Evolutionary conservation across 129 eudicot species (phyloP).

Genomic region (Flaveria robusta): DNA sequence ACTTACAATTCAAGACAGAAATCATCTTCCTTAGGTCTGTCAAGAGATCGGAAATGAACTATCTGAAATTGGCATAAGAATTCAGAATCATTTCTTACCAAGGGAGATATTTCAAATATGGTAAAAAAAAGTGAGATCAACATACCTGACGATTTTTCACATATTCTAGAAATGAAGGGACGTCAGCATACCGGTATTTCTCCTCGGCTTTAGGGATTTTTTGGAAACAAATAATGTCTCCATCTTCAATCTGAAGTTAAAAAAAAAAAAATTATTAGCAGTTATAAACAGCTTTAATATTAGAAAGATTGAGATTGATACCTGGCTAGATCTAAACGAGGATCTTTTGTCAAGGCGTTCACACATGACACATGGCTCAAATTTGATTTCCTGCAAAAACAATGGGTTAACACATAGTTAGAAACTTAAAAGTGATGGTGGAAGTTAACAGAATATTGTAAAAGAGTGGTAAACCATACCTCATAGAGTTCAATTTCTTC

Average conservation of each 20-base stretch:
- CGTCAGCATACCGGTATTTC: slow-evolving; percentile 63
- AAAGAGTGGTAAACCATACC: slow-evolving; percentile 45
- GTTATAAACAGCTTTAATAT: background rate
- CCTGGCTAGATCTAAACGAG: slow-evolving; percentile 89
- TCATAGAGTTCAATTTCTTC: slow-evolving; percentile 92
- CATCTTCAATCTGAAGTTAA: slow-evolving; percentile 69
- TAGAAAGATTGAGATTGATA: slow-evolving; percentile 27
- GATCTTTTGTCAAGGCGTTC: slow-evolving; percentile 76
- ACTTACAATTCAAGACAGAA: slow-evolving; percentile 87
- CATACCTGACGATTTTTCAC: slow-evolving; percentile 82
- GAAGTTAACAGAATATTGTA: slow-evolving; percentile 6
- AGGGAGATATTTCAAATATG: background rate
- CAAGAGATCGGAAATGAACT: slow-evolving; percentile 79
- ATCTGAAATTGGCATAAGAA: slow-evolving; percentile 43
- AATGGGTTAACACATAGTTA: slow-evolving; percentile 7
- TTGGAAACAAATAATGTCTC: slow-evolving; percentile 95
- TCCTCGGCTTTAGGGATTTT: slow-evolving; percentile 54
- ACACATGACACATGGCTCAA: slow-evolving; percentile 95
- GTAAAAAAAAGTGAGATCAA: background rate
- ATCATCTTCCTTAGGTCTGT: slow-evolving; percentile 92
- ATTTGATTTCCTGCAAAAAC: slow-evolving; percentile 79
- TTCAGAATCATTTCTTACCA: background rate
- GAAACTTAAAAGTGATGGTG: background rate
- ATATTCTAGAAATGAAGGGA: slow-evolving; percentile 84
- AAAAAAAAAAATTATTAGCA: background rate